Conservation (phyloP, 78 protist species). For the Emiliania huxleyi region DNA sequence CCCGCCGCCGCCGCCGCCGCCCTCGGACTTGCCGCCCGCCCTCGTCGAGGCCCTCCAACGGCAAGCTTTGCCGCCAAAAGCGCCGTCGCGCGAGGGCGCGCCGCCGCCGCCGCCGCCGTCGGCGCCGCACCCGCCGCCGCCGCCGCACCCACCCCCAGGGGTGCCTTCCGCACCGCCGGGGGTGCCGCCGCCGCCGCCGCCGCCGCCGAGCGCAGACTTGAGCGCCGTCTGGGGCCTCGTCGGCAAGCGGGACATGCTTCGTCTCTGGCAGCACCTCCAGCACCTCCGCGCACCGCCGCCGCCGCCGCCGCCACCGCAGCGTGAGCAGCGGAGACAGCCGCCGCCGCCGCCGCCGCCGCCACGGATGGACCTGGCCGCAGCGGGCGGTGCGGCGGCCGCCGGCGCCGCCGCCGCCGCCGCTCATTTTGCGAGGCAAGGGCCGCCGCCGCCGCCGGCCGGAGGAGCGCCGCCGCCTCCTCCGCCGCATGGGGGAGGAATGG, state of each 20-base stretch:
- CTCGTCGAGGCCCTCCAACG: no score
- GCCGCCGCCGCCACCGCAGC: not conserved
- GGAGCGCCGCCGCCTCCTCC: no score
- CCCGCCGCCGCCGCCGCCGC: not conserved
- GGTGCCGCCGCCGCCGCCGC: not conserved
- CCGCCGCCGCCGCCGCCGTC: no score
- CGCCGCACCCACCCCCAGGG: no score
- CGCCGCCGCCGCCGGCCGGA: no score
- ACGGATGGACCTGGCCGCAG: not conserved
- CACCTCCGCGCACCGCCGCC: not conserved
- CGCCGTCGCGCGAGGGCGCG: no score
- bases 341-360: not conserved
- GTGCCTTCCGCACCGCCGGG: no score
- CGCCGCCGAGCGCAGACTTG: not conserved
- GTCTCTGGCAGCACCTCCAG: not conserved
- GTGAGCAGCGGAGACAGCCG: not conserved
- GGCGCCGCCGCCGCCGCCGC: not conserved
- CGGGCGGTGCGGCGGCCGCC: not conserved
- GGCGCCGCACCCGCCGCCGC: no score
- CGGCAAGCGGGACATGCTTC: not conserved
- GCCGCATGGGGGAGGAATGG: no score
- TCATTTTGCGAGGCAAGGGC: not conserved
- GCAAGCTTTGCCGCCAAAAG: no score
- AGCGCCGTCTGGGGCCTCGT: not conserved
- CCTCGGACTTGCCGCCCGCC: no score